Evolutionary conservation across 768 basidiomycete genomes (phyloP), one percentile per base, ranked within the genome.

Genomic region (Serendipita sp.): DNA sequence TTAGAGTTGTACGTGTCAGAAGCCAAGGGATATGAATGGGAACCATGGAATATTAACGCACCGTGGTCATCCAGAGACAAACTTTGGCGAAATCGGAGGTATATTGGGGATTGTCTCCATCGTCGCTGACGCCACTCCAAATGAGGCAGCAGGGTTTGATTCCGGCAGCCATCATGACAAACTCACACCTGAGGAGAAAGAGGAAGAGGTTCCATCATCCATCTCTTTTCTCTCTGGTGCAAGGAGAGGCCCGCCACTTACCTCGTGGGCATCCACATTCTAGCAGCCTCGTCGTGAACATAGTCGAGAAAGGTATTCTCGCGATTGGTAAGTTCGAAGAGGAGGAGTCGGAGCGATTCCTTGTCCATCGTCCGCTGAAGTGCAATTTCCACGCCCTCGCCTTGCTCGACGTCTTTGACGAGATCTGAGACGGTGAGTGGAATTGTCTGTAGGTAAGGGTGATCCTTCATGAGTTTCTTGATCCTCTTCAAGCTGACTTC

Each of bases 41-140:
- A 23, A 23, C 23, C 1, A 23, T 46, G 44, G 11, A 11, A n/a
- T n/a, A 11, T 10, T 44, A 36, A 64, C 36, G 44, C 44, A 64
- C 63, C 44, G 63, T 64, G 63, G 63, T 64, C 63, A 45, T 64
- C 41, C 63, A 64, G 15, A 45, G 63, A 64, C 44, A 44, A 44
- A 45, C 18, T 45, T 64, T 64, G 52, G 52, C 52, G 30, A 54
- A 54, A 30, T 54, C 52, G 11, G 52, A 15, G 15, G 11, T 28
- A 1, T 54, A 54, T 13, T 54, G 13, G 16, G 52, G 52, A 54
- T 54, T 28, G 52, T 54, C 52, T 15, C 30, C 30, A 32, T 54
- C 52, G 13, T 54, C 52, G 52, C 52, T 54, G 13, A 54, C 52
- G 30, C 52, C 52, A 54, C 52, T 54, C 52, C 52, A 54, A 32